These are phyloP conservation scores for Trametes pubescens DNA, from an alignment of 1,284 basidiomycete species.

Conservation along the genomic window DNA sequence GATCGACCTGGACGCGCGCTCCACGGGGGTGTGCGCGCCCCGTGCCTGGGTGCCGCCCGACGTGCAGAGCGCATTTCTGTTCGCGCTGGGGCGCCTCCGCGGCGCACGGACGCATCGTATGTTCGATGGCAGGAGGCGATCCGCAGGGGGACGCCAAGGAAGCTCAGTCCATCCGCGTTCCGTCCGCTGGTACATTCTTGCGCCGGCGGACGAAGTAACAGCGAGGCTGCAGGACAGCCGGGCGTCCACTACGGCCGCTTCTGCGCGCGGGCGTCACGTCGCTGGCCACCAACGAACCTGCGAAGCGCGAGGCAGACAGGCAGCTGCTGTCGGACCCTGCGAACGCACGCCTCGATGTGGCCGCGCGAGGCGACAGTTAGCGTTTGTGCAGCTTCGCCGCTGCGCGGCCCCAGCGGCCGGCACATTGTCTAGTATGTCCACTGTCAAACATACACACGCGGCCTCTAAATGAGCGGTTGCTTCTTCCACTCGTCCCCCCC, in stretches of 20 bases:
- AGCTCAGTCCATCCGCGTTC: constrained; percentile 1
- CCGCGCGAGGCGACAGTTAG: constrained; percentile 15
- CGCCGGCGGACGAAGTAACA: constrained; percentile 4
- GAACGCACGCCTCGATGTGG: constrained; percentile 14
- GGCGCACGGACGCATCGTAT: neutral
- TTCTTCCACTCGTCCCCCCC: neutral
- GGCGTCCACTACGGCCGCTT: constrained; percentile 21
- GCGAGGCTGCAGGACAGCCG: constrained; percentile 19
- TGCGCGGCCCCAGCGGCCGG: constrained; percentile 1
- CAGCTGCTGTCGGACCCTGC: constrained; percentile 22
- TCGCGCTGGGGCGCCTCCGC: neutral
- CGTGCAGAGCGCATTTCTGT: constrained; percentile 1
- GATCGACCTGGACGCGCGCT: constrained; percentile 4
- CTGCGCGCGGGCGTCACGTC: constrained; percentile 25
- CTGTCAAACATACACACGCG: neutral
- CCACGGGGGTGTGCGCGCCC: neutral
- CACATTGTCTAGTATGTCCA: neutral
- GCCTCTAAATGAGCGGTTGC: neutral
- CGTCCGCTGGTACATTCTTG: constrained; percentile 2
- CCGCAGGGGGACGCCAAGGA: constrained; percentile 10
- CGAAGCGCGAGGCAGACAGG: constrained; percentile 21
- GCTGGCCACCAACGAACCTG: constrained; percentile 20
- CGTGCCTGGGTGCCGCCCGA: neutral
- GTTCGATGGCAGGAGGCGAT: constrained; percentile 14
- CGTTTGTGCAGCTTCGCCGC: constrained; percentile 12